Evolutionary conservation across 75 land plant species (phyloP), one percentile per base, ranked within the genome.

Genomic region (Cryptomeria japonica): DNA sequence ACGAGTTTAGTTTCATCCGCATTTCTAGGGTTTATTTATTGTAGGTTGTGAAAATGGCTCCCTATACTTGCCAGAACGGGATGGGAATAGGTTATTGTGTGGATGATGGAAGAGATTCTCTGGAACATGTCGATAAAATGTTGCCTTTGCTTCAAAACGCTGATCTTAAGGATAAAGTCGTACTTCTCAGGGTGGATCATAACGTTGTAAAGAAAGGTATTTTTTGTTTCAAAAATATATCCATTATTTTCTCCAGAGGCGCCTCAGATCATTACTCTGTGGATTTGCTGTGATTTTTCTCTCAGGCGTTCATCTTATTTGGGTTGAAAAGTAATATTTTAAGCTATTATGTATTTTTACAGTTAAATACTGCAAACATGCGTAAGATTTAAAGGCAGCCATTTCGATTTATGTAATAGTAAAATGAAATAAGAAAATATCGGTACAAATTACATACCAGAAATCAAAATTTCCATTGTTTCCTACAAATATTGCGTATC

Each of bases 151-250:
- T 92, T 58, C 92, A 92, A 79, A 89, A 92, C 58, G 93, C 92
- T 38, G 89, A 90, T 86, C 89, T 92, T 19, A 76, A 90, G 72
- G 91, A 90, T 89, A 92, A 92, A 77, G 89, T 92, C 37, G 92
- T 92, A 32, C 91, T 92, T 42, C 92, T 92, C 80, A 84, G 92
- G 6, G 93, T 92, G 37, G 93, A 92, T 88, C 93, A 92, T 78
- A 92, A 92, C 88, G 93, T 92, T 22, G 93, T 92, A 34, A 92
- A 92, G 89, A 92, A 92, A 90, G 93, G 93, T 90, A 87, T 37
- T 5, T 36, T 8, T 9, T 19, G 0, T 32, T 34, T 49, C 51
- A 49, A 1, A 12, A 49, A 9, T 49, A 11, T 49, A 68, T 28
- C 1, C 16, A 16, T 16, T 15, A 0, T 58, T 15, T 25, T 68